A percentile compares a stretch with the other conserved stretches of the same genome.
Conservation (phyloP, 176 grass and related monocot genomes). For the Saccharum spontaneum region DNA sequence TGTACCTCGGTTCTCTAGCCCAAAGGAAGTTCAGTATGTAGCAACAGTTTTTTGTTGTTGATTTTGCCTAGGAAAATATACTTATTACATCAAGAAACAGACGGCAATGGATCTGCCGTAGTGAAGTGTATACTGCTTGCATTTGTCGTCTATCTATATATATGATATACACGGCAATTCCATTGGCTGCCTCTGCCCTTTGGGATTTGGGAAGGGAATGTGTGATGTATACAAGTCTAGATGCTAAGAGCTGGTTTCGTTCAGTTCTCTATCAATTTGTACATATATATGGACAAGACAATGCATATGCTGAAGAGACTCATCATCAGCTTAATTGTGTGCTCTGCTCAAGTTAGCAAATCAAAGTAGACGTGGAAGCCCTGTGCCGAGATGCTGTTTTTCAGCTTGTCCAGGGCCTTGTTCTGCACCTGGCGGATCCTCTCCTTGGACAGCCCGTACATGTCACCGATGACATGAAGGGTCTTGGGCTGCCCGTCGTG, state of each 20-base stretch:
- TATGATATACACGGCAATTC: not conserved
- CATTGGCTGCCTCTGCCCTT: not conserved
- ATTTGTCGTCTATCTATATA: not conserved
- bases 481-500: slow-evolving; percentile 59
- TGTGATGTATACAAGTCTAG: slow-evolving; percentile 9
- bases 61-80: not conserved
- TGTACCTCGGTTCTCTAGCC: not conserved
- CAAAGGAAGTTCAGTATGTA: not conserved
- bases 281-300: not conserved
- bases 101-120: not conserved
- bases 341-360: slow-evolving; percentile 42
- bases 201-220: not conserved
- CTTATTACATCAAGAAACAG: not conserved
- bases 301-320: not conserved
- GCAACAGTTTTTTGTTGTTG: not conserved
- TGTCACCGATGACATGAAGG: slow-evolving; percentile 69
- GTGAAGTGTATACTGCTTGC: not conserved
- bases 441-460: slow-evolving; percentile 81
- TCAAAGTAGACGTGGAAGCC: slow-evolving; percentile 67
- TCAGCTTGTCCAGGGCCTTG: slow-evolving; percentile 69
- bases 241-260: not conserved
- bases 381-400: slow-evolving; percentile 44
- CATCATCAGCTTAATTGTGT: not conserved
- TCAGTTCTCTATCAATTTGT: not conserved
- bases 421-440: slow-evolving; percentile 85